Percentiles rank a stretch among this genome's conserved stretches.
Evolutionary conservation across 192 early-diverging fungal species (phyloP).

Genomic region (Coemansia sp.): DNA sequence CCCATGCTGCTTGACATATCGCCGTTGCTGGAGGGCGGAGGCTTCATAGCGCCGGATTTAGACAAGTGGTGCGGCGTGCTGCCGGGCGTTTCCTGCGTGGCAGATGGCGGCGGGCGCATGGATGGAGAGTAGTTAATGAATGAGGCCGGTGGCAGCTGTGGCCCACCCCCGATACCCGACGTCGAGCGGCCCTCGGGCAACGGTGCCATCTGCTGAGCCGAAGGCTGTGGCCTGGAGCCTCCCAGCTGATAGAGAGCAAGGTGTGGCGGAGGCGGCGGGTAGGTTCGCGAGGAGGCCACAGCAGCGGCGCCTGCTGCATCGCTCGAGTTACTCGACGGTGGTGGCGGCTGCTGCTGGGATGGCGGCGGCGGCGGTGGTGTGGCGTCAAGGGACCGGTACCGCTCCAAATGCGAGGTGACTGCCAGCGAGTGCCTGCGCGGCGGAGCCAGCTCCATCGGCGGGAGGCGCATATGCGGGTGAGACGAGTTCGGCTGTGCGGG

Average conservation of each 20-base stretch:
- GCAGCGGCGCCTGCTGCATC: not conserved
- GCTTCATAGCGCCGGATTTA: not conserved
- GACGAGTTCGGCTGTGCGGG: not conserved
- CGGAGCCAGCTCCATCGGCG: constrained; percentile 47
- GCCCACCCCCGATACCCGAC: not conserved
- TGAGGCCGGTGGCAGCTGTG: constrained; percentile 17
- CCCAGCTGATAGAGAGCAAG: not conserved
- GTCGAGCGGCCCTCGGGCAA: constrained; percentile 23
- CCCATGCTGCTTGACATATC: not conserved
- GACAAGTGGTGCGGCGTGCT: not conserved
- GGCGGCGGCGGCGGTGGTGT: constrained; percentile 25
- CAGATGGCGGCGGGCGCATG: not conserved
- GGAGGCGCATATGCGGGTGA: constrained; percentile 27
- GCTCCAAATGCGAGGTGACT: constrained; percentile 54
- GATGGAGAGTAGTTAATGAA: constrained; percentile 31
- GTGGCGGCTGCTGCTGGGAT: not conserved
- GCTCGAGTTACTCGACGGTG: not conserved
- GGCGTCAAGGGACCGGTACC: constrained; percentile 42
- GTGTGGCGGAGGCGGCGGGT: constrained; percentile 3
- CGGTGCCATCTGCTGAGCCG: constrained; percentile 24
- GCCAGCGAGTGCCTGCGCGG: constrained; percentile 55
- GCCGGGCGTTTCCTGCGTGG: not conserved
- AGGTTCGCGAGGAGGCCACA: constrained; percentile 8
- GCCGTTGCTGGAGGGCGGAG: constrained; percentile 8
- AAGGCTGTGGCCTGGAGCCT: constrained; percentile 1